phyloP scores from a whole-genome alignment of 2,329 filamentous ascomycete species.

The Diplodia intermedia region DNA sequence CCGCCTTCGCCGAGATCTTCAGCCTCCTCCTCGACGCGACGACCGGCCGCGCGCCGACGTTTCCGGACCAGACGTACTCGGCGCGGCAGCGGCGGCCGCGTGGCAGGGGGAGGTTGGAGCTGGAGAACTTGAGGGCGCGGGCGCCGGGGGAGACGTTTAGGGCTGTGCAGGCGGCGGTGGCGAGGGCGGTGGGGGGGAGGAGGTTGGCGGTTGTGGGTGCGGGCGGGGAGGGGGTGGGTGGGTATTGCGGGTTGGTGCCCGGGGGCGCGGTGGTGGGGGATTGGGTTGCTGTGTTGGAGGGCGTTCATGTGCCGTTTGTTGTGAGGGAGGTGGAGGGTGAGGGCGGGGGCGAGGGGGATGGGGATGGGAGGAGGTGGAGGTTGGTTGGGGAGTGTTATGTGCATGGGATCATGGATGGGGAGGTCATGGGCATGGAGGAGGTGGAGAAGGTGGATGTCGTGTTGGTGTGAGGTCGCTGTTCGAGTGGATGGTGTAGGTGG shows the following conservation, averaged over 20 bases:
- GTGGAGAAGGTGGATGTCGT: not conserved
- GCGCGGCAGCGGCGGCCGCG: conserved; percentile 33
- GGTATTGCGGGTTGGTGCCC: conserved; percentile 39
- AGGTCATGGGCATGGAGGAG: not conserved
- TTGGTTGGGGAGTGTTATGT: conserved; percentile 22
- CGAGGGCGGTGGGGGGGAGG: conserved; percentile 36
- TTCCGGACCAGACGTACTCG: conserved; percentile 38
- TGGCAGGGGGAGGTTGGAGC: conserved; percentile 36
- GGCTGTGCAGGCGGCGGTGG: conserved; percentile 35
- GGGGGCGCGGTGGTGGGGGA: conserved; percentile 35
- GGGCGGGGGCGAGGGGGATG: too few relatives aligned
- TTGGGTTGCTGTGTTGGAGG: conserved; percentile 36
- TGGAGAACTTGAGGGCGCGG: conserved; percentile 36
- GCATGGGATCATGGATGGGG: conserved; percentile 8
- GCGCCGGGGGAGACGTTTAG: conserved; percentile 36
- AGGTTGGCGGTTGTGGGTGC: conserved; percentile 35
- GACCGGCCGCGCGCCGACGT: conserved; percentile 33
- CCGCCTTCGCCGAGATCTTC: conserved; percentile 39
- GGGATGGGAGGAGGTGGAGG: not conserved
- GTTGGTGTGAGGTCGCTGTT: not conserved
- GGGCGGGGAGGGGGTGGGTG: conserved; percentile 1
- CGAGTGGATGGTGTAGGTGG: too few relatives aligned
- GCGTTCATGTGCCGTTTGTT: conserved; percentile 38
- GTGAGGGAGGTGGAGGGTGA: not conserved
- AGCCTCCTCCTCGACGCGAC: conserved; percentile 39